Conservation (phyloP, 495 filamentous ascomycete genomes). For the Aspergillus sclerotioniger region DNA sequence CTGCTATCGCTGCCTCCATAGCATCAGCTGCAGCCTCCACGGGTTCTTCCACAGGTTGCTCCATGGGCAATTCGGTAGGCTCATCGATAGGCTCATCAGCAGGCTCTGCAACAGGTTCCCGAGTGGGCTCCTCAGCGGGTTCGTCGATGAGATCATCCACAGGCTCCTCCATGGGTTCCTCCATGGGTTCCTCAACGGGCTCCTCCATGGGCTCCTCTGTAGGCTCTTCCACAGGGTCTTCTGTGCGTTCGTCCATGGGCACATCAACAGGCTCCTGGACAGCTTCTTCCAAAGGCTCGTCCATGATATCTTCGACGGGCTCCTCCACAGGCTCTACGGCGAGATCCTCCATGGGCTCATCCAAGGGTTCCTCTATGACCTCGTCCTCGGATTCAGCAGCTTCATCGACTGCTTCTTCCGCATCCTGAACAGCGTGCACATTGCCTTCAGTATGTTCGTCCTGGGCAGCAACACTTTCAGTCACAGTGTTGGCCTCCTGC, state of each 20-base stretch:
- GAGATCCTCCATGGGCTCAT: constrained; percentile 1
- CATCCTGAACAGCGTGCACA: constrained; percentile 14
- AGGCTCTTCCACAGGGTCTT: neutral
- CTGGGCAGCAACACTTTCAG: constrained; percentile 5
- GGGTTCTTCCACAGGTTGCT: neutral
- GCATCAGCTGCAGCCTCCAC: constrained; percentile 5
- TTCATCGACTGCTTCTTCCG: constrained; percentile 1
- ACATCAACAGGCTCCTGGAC: neutral
- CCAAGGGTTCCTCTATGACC: neutral
- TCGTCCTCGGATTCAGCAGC: too few species aligned
- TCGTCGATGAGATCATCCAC: constrained; percentile 1
- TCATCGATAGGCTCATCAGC: neutral
- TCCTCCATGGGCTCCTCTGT: constrained; percentile 1
- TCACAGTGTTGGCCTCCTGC: constrained; percentile 6
- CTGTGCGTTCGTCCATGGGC: neutral
- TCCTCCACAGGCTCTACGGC: constrained; percentile 11
- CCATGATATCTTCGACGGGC: constrained; percentile 15
- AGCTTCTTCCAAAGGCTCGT: neutral
- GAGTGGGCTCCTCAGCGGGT: too few species aligned
- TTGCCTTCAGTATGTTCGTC: neutral
- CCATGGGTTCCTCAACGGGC: neutral
- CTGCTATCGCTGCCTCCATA: constrained; percentile 6
- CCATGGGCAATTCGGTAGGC: neutral
- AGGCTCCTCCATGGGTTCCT: neutral
- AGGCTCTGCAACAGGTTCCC: too few species aligned